Percentiles rank a stretch among this genome's conserved stretches.
phyloP scores from a whole-genome alignment of 768 basidiomycete species.

The Mrakia gelida region DNA sequence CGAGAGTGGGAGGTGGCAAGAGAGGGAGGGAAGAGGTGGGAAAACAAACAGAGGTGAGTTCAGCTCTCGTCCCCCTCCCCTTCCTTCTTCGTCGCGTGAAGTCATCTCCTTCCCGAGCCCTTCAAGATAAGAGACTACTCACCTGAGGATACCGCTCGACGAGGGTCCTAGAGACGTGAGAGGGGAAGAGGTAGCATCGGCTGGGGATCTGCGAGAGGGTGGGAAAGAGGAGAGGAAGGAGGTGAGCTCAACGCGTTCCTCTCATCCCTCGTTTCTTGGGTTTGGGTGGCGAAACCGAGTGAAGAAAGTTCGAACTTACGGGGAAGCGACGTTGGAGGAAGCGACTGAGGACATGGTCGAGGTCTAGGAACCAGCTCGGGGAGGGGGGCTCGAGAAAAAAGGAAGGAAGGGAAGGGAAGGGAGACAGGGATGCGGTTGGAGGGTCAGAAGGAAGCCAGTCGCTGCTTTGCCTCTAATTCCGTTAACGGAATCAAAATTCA shows the following conservation, averaged over 20 bases:
- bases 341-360: background rate
- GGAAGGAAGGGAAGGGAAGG: background rate
- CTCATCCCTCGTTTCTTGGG: too few species aligned
- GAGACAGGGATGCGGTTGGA: background rate
- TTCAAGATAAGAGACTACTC: background rate
- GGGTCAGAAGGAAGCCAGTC: too few species aligned
- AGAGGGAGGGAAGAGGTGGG: background rate
- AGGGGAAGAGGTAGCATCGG: background rate
- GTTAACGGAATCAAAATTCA: too few species aligned
- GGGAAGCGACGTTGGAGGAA: background rate
- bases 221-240: background rate
- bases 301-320: background rate
- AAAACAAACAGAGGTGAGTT: background rate
- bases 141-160: background rate
- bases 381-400: background rate
- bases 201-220: background rate
- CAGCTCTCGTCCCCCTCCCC: background rate
- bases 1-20: background rate
- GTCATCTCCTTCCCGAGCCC: too few species aligned
- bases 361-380: background rate
- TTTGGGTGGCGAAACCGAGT: background rate
- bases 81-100: background rate
- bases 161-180: background rate
- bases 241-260: background rate
- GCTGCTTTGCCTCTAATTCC: too few species aligned